Evolutionary conservation across 2,329 filamentous ascomycete species (phyloP).

Genomic region (Aspergillus pseudoglaucus): DNA sequence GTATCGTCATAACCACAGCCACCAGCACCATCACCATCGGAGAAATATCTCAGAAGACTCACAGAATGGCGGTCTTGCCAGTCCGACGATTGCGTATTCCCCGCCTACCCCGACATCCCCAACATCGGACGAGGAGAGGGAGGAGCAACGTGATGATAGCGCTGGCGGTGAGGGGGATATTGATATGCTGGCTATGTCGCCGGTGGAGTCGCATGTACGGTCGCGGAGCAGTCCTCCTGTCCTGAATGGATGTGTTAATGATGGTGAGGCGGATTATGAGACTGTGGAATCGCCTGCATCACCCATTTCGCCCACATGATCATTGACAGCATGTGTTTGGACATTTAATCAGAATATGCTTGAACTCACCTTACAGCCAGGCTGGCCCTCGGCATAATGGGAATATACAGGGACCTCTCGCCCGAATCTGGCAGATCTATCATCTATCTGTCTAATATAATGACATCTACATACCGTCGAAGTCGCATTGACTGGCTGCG

Average conservation of each 20-base stretch:
- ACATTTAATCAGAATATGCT: no score
- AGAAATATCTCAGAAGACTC: constrained; percentile 32
- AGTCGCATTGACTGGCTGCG: no score
- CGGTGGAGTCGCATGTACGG: constrained; percentile 18
- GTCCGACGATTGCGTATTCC: constrained; percentile 30
- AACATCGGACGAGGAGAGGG: constrained; percentile 6
- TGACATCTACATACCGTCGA: no score
- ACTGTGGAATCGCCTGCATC: no score
- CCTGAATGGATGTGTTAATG: constrained; percentile 12
- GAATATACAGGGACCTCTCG: no score
- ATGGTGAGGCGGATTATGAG: constrained; percentile 1
- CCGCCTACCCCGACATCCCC: constrained; percentile 36
- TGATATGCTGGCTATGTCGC: constrained; percentile 14
- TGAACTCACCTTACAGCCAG: no score
- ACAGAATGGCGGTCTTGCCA: constrained; percentile 16
- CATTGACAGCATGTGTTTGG: no score
- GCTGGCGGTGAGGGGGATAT: neutral
- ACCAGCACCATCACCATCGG: constrained; percentile 21
- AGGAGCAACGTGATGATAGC: neutral
- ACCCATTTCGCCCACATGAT: no score
- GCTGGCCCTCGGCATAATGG: no score
- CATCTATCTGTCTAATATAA: no score
- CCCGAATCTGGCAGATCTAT: no score
- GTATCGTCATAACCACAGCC: constrained; percentile 17
- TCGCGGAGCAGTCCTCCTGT: constrained; percentile 29